Percentiles rank a stretch among this genome's conserved stretches.
These are phyloP conservation scores for Erodium chrysanthum DNA, from an alignment of 441 rosid genomes.

Conservation along the genomic window DNA sequence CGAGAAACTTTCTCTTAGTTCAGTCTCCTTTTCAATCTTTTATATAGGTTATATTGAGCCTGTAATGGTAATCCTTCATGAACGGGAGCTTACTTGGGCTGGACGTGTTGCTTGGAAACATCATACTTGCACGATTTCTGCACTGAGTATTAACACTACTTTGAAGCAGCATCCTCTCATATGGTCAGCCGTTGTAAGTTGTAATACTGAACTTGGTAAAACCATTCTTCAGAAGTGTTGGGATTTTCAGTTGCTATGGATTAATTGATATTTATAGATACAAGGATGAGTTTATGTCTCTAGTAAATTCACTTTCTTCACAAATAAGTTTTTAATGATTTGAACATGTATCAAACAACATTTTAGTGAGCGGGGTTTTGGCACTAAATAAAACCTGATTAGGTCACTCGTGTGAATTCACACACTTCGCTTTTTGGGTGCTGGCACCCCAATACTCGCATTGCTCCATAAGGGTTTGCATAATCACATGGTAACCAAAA, in stretches of 20 bases:
- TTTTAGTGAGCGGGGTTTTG: not conserved
- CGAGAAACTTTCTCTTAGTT: slow-evolving; percentile 19
- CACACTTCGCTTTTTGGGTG: too few relatives aligned
- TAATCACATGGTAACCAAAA: too few relatives aligned
- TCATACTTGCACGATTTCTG: slow-evolving; percentile 92
- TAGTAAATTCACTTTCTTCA: not conserved
- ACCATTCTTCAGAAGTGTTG: not conserved
- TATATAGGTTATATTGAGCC: slow-evolving; percentile 90
- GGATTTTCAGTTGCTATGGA: not conserved
- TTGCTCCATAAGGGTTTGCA: too few relatives aligned
- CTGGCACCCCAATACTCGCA: too few relatives aligned
- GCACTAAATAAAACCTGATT: not conserved
- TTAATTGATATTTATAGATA: not conserved
- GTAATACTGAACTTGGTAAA: slow-evolving; percentile 8
- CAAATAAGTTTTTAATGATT: not conserved
- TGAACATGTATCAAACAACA: not conserved
- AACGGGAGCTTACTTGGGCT: slow-evolving; percentile 93
- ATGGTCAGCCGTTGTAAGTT: slow-evolving; percentile 84
- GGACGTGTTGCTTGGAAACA: slow-evolving; percentile 92
- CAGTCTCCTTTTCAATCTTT: slow-evolving; percentile 17
- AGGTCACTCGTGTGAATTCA: not conserved
- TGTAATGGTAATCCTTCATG: slow-evolving; percentile 94
- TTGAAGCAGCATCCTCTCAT: slow-evolving; percentile 92
- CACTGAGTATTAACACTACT: slow-evolving; percentile 89
- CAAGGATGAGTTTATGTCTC: not conserved